Evolutionary conservation across 768 basidiomycete genomes (phyloP).

Genomic region (Galerina marginata): DNA sequence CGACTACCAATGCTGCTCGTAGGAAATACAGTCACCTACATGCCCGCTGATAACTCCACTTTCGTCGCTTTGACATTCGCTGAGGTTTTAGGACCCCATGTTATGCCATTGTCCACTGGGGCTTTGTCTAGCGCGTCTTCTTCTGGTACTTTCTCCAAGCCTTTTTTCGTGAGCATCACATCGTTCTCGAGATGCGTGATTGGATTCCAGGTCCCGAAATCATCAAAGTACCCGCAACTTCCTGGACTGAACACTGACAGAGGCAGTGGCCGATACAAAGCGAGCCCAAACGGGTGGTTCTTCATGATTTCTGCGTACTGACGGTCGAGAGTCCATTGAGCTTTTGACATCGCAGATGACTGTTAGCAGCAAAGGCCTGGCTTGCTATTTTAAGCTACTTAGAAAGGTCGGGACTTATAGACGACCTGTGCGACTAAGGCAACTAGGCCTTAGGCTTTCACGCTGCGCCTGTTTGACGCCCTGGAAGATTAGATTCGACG

Average conservation of each 20-base stretch:
- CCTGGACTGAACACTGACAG: constrained; percentile 18
- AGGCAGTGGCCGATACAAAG: constrained; percentile 22
- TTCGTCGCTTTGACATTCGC: constrained; percentile 16
- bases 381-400: not conserved
- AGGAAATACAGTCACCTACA: constrained; percentile 16
- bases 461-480: no score
- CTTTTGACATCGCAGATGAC: not conserved
- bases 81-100: constrained; percentile 28
- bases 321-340: constrained; percentile 12
- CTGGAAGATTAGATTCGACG: no score
- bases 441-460: no score
- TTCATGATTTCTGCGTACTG: constrained; percentile 25
- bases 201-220: constrained; percentile 24
- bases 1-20: not conserved
- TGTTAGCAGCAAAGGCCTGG: not conserved
- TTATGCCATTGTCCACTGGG: constrained; percentile 23
- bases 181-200: constrained; percentile 23
- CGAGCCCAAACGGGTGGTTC: constrained; percentile 27
- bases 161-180: constrained; percentile 12
- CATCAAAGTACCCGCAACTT: constrained; percentile 28
- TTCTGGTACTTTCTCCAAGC: constrained; percentile 10
- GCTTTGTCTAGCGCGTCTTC: constrained; percentile 20
- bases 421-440: no score
- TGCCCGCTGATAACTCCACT: constrained; percentile 17
- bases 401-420: not conserved